These are phyloP conservation scores for Leishmania aethiopica DNA, from an alignment of 208 protist genomes.

Conservation along the genomic window DNA sequence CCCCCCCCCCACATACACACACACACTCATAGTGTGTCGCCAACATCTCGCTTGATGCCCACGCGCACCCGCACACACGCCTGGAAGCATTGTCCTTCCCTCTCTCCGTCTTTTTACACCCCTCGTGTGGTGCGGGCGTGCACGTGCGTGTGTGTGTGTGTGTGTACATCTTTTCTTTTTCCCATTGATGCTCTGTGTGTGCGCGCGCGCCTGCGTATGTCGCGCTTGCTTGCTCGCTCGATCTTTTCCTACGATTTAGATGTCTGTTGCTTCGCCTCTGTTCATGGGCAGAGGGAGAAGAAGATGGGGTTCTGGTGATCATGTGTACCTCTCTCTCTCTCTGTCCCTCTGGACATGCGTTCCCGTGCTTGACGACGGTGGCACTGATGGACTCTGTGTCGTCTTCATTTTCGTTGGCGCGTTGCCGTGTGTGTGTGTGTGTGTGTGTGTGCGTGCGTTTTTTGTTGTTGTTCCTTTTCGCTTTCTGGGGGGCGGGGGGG, in stretches of 20 bases:
- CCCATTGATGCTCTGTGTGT: not conserved
- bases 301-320: not conserved
- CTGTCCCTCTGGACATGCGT: not conserved
- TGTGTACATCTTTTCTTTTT: too few species aligned
- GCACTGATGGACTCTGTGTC: not conserved
- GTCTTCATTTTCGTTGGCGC: not conserved
- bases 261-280: not conserved
- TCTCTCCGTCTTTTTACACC: not conserved
- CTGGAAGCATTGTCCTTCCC: not conserved
- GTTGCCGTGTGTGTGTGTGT: not conserved
- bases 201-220: not conserved
- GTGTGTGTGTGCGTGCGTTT: not conserved
- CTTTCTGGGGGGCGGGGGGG: not conserved
- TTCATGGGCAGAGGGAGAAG: not conserved
- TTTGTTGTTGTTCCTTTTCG: not conserved
- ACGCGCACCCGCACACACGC: not conserved
- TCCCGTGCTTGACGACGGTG: not conserved
- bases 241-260: too few species aligned
- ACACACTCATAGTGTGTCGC: too few species aligned
- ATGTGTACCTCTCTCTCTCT: not conserved
- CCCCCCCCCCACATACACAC: not conserved
- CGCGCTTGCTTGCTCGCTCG: too few species aligned
- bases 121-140: not conserved
- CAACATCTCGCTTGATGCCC: too few species aligned
- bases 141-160: not conserved